Evolutionary conservation across 1,284 basidiomycete species (phyloP).

Genomic region (Mycena citricolor): DNA sequence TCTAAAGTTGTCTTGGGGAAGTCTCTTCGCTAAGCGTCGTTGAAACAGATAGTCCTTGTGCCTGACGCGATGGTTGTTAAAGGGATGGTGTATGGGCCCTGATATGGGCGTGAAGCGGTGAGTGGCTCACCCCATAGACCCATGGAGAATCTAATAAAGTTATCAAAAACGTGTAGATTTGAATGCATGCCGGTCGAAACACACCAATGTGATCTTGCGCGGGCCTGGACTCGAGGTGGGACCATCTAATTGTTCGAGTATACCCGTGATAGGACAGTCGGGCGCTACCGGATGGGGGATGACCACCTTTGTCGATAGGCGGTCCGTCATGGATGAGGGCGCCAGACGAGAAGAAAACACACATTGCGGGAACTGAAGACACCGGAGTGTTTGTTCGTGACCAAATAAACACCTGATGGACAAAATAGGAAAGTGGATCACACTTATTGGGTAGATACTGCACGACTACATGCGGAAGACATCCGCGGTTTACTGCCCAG

Average conservation of each 20-base stretch:
- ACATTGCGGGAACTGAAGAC: slow-evolving; percentile 7
- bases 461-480: too few species aligned
- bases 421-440: too few species aligned
- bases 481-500: slow-evolving; percentile 27
- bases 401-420: too few species aligned
- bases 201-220: slow-evolving; percentile 69
- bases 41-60: slow-evolving; percentile 85
- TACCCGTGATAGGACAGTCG: slow-evolving; percentile 53
- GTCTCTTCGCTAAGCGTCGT: slow-evolving; percentile 62
- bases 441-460: too few species aligned
- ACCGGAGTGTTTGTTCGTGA: too few species aligned
- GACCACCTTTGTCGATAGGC: slow-evolving; percentile 42
- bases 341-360: background rate
- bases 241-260: slow-evolving; percentile 59
- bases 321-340: slow-evolving; percentile 15
- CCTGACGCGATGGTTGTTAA: slow-evolving; percentile 36
- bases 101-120: too few species aligned
- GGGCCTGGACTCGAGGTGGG: slow-evolving; percentile 42
- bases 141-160: slow-evolving; percentile 64
- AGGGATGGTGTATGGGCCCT: slow-evolving; percentile 11
- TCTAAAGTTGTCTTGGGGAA: slow-evolving; percentile 78
- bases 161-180: slow-evolving; percentile 1
- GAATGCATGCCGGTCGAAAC: slow-evolving; percentile 28
- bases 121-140: slow-evolving; percentile 65
- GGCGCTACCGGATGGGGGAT: slow-evolving; percentile 58